Evolutionary conservation across 23 red algal species (phyloP), one percentile per base, ranked within the genome.

Genomic region (Gracilaria caudata): DNA sequence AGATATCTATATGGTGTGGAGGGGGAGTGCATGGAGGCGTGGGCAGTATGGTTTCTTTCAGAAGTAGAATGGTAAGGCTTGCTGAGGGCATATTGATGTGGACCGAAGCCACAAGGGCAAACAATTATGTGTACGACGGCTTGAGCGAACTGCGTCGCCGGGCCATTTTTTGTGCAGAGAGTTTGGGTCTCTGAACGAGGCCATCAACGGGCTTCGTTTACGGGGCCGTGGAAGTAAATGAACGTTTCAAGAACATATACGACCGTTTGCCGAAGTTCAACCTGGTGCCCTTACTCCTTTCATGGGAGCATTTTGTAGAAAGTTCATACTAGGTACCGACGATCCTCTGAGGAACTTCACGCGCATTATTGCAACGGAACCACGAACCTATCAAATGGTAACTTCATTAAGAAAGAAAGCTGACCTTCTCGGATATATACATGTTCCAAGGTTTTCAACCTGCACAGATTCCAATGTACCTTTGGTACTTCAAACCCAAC

Each of bases 191-290:
- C 32, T 17, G 32, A 66, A 6, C 7, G 25, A 33, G 61, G 30
- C 36, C 14, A 30, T 4, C 0, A 66, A 35, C 30, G 30, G 13
- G 61, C 36, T 4, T 32, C 3, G 19, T 6, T 17, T 66, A 0
- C 23, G 61, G 61, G 61, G 29, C 61, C 26, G 61, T 16, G 1
- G 29, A 66, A 1, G 19, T 4, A 66, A 30, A 63, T 17, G 13
- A 66, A 66, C 61, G 61, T 66, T 66, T 66, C 29, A 66, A 66
- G 25, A 66, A 33, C 26, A 6, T 30, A 66, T 17, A 19, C 26
- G 61, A 35, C 61, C 28, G 26, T 66, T 33, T 66, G 4, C 7
- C 8, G 61, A 30, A 24, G 29, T 14, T 53, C 49, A 53, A 53
- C 49, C 19, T 1, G 19, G 13, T 45, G 19, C 49, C 49, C 5